Base-by-base conservation (phyloP, 2,329 filamentous ascomycete species). In the Trichoderma cornu-damae region DNA sequence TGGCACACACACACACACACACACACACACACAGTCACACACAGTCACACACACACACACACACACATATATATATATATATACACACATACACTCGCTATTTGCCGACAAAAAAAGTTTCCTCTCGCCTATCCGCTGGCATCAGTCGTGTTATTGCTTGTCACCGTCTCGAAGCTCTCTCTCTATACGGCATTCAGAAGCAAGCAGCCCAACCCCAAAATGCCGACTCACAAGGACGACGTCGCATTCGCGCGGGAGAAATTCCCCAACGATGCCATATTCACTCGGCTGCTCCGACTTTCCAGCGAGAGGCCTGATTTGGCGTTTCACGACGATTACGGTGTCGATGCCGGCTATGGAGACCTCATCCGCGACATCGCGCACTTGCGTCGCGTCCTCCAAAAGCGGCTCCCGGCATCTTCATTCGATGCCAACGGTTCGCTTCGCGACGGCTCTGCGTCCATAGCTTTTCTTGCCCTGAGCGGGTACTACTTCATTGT, bases 401-500 rank as follows among this genome's bases (percentile, higher is more conserved):
- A 5, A 34, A 20, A 34, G 11, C 44, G 34, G 28, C 44, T 47
- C 1, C 44, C 44, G 7, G 11, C 0, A 1, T 34, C 44, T 22
- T 47, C 44, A 4, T 47, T 47, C 16, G 16, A 47, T 6, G 28
- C 12, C 8, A 14, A 6, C 8, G 44, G 44, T 4, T 32, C 16
- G 14, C 44, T 47, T 5, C 16, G 12, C 3, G 20, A 34, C 11
- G 16, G 22, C 6, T 9, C 18, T 6, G 20, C n/a, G 12, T 47
- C 28, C 5, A 47, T 47, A 12, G 44, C 28, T 2, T 47, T 47
- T n/a, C 28, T 47, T 6, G 44, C 44, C 1, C 22, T 32, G 1
- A 59, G 59, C 2, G 64, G 64, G 2, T 65, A 65, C 40, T 60
- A 63, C 26, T 65, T 64, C 22, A 24, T 63, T 6, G 60, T 65